These are phyloP conservation scores for Penicillium lagena DNA, from an alignment of 495 filamentous ascomycete genomes.

Conservation along the genomic window DNA sequence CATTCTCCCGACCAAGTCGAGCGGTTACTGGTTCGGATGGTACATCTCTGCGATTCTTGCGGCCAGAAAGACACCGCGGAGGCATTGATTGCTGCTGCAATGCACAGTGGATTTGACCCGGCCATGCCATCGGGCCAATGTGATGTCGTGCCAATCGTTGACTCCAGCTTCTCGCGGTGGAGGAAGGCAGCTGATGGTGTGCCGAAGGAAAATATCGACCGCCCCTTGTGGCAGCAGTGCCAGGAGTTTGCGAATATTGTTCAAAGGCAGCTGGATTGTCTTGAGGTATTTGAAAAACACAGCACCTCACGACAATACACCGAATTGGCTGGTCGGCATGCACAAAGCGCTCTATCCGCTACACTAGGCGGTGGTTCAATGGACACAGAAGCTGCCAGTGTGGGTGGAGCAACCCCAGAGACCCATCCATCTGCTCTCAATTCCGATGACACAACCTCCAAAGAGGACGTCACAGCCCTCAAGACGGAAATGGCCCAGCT, in stretches of 20 bases:
- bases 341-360: conserved; percentile 19
- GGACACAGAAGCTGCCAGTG: not conserved
- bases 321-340: conserved; percentile 19
- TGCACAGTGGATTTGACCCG: conserved; percentile 32
- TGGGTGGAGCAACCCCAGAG: not conserved
- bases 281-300: conserved; percentile 11
- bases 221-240: conserved; percentile 29
- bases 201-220: conserved; percentile 8
- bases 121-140: conserved; percentile 14
- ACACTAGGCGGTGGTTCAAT: conserved; percentile 7
- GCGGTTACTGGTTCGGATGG: conserved; percentile 33
- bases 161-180: conserved; percentile 23
- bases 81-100: conserved; percentile 28
- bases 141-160: conserved; percentile 20
- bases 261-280: conserved; percentile 17
- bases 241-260: conserved; percentile 24
- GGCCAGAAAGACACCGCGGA: conserved; percentile 21
- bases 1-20: conserved; percentile 18
- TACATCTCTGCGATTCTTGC: conserved; percentile 32
- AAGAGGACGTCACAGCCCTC: conserved; percentile 22
- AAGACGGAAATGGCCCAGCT: conserved; percentile 28
- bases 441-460: not conserved
- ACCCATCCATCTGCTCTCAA: not conserved
- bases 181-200: conserved; percentile 12
- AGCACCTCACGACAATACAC: conserved; percentile 8